phyloP scores from a whole-genome alignment of 2,329 filamentous ascomycete species.

The Aspergillus melleus region DNA sequence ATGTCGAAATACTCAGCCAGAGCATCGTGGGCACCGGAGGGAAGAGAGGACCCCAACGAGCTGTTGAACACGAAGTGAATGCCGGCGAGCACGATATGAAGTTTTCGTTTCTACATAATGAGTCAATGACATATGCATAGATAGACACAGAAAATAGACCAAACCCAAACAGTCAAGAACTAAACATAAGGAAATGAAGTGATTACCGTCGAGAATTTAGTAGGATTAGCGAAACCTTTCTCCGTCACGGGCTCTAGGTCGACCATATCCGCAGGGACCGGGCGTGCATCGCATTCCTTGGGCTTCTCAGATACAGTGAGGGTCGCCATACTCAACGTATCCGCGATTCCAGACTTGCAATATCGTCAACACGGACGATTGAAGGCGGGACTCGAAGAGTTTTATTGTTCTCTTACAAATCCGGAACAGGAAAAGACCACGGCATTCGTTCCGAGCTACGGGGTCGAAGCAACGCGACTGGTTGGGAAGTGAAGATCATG shows the following conservation, averaged over 20 bases:
- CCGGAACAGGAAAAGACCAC: background rate
- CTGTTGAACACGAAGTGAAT: conserved; percentile 20
- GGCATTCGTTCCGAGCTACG: background rate
- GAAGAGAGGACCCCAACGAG: conserved; percentile 19
- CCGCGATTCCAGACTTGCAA: background rate
- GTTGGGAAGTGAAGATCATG: too few relatives aligned
- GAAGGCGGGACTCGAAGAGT: background rate
- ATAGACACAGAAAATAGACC: background rate
- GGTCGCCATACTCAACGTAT: background rate
- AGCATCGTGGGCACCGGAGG: conserved; percentile 18
- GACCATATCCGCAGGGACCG: background rate
- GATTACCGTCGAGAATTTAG: background rate
- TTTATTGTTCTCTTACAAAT: background rate
- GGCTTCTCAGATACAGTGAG: background rate
- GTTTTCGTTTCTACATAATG: conserved; percentile 5
- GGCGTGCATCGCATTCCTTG: background rate
- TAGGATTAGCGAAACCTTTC: background rate
- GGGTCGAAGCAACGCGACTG: too few relatives aligned
- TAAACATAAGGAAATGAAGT: background rate
- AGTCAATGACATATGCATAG: background rate
- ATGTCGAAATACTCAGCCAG: conserved; percentile 16
- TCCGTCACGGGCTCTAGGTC: background rate
- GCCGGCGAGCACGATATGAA: conserved; percentile 17
- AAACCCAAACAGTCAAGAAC: background rate
- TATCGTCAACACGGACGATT: background rate